Evolutionary conservation across 179 eudicot genomes (phyloP), one percentile per base, ranked within the genome.

Genomic region (Camellia oleifera): DNA sequence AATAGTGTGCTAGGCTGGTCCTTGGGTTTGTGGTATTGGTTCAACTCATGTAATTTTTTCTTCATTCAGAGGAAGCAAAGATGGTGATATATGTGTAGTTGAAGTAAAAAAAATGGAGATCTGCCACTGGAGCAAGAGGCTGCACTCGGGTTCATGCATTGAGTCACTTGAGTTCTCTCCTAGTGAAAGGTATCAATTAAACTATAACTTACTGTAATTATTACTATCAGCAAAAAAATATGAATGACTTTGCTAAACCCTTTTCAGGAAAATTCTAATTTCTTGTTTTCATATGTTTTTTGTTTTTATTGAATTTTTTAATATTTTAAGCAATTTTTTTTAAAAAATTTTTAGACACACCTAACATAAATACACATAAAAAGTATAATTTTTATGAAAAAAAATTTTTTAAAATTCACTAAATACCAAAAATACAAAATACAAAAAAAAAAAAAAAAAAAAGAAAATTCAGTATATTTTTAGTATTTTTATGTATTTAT

Each of bases 61-160:
- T 18, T 77, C 40, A 69, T 76, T 61, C 77, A 96, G 98, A 82
- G 98, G 94, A 84, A 96, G 97, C 87, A 92, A 88, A 87, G 99
- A 94, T 86, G 99, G 99, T 65, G 99, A 96, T 83, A 70, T 94
- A 60, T 94, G 97, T 80, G 94, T 96, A 77, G 92, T 91, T 74
- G 93, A 94, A 72, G 98, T 96, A 82, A 88, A 86, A 81, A 89
- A 81, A 77, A 96, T 96, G 99, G 88, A 87, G 84, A 82, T 96
- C 79, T 81, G 82, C 78, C 97, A 94, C 83, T 86, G 91, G 96
- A 94, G 97, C 80, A 96, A 88, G 86, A 90, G 94, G 86, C 91
- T 94, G 87, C 98, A 94, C 85, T 91, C 86, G 81, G 99, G 99
- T 78, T 90, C 97, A 80, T 79, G 81, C 60, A 81, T 95, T 81